Percentiles rank a stretch among this genome's conserved stretches.
Conservation (phyloP, 352 stramenopile species). For the Phytophthora sp. region DNA sequence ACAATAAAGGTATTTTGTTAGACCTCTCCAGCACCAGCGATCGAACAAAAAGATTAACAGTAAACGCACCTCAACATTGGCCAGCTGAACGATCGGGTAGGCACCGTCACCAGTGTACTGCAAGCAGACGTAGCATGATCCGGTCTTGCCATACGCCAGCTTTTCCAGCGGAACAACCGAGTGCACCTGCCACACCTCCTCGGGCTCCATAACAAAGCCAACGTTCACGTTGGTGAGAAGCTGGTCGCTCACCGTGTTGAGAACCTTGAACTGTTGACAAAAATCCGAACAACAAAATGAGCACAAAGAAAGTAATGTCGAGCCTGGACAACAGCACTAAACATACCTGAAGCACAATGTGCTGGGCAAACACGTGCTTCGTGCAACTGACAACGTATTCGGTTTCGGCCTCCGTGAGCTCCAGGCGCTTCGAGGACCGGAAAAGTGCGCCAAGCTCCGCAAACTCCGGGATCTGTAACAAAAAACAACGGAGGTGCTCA, state of each 20-base stretch:
- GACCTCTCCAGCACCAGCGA: neutral
- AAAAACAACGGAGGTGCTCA: neutral
- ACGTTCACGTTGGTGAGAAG: conserved; percentile 95
- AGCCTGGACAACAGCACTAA: neutral
- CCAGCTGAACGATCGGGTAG: conserved; percentile 90
- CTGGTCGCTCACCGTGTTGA: conserved; percentile 99
- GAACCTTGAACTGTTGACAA: conserved; percentile 94
- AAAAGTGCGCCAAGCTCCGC: conserved; percentile 94
- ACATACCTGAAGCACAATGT: conserved; percentile 93
- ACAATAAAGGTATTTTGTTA: conserved; percentile 12
- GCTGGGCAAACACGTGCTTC: conserved; percentile 97
- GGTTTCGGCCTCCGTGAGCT: conserved; percentile 97
- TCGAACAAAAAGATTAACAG: neutral
- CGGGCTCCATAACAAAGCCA: conserved; percentile 90
- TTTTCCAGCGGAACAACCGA: conserved; percentile 88
- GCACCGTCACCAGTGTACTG: conserved; percentile 76
- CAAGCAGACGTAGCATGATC: conserved; percentile 94
- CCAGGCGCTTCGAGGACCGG: conserved; percentile 88
- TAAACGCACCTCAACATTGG: conserved; percentile 84
- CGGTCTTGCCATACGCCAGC: conserved; percentile 94
- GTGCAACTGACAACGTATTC: conserved; percentile 98
- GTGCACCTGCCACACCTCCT: conserved; percentile 93
- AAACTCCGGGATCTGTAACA: conserved; percentile 92
- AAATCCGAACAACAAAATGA: conserved; percentile 12
- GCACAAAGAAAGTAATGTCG: neutral